A percentile compares a stretch with the other conserved stretches of the same genome.
These are phyloP conservation scores for Scutellaria barbata DNA, from an alignment of 257 asterid species.

Conservation along the genomic window DNA sequence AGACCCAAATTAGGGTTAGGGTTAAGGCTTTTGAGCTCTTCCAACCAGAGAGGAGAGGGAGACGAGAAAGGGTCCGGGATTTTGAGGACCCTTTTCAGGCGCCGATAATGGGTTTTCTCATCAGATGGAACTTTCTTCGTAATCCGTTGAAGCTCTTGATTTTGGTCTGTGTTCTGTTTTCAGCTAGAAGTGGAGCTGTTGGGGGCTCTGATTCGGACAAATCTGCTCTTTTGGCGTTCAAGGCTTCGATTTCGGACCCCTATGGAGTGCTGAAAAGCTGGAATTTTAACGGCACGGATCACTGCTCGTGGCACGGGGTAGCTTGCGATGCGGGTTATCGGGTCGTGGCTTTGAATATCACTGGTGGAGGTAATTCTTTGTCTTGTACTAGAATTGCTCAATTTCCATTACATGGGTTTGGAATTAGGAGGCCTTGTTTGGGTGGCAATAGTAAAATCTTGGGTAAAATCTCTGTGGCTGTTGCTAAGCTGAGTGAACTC, in stretches of 20 bases:
- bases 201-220: constrained; percentile 65
- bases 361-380: constrained; percentile 81
- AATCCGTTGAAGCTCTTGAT: constrained; percentile 62
- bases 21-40: constrained; percentile 45
- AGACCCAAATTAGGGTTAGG: constrained; percentile 57
- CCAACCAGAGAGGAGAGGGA: constrained; percentile 19
- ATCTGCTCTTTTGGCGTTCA: constrained; percentile 84
- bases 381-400: constrained; percentile 75
- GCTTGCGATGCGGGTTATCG: constrained; percentile 70
- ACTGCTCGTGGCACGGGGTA: constrained; percentile 84
- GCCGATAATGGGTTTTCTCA: constrained; percentile 63
- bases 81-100: constrained; percentile 56
- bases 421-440: constrained; percentile 71
- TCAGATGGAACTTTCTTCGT: constrained; percentile 61
- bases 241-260: constrained; percentile 71
- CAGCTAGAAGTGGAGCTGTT: constrained; percentile 48
- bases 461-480: constrained; percentile 61
- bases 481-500: constrained; percentile 66
- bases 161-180: constrained; percentile 51
- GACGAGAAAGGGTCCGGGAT: constrained; percentile 37
- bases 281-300: constrained; percentile 51
- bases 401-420: constrained; percentile 82
- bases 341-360: constrained; percentile 75
- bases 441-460: constrained; percentile 43
- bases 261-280: constrained; percentile 67